Evolutionary conservation across 345 rosid genomes (phyloP).

Genomic region (Aquilaria malaccensis): DNA sequence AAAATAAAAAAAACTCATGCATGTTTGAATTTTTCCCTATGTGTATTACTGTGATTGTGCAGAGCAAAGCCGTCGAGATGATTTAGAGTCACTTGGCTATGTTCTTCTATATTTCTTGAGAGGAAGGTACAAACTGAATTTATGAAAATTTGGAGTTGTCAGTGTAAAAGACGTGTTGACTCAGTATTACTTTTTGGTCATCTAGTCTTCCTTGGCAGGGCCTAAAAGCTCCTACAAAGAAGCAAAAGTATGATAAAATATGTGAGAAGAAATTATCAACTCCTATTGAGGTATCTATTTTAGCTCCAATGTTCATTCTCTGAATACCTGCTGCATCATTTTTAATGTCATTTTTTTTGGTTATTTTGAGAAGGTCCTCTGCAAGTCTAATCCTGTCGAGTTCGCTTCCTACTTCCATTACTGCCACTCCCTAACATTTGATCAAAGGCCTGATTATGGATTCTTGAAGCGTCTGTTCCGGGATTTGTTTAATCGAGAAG

Average conservation of each 20-base stretch:
- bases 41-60: slow-evolving; percentile 3
- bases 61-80: slow-evolving; percentile 87
- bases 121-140: slow-evolving; percentile 57
- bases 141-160: background rate
- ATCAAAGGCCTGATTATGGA: slow-evolving; percentile 85
- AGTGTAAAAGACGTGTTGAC: no score
- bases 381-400: slow-evolving; percentile 65
- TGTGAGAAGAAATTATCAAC: slow-evolving; percentile 88
- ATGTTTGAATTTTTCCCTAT: background rate
- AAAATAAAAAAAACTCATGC: background rate
- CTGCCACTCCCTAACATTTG: slow-evolving; percentile 76
- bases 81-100: slow-evolving; percentile 72
- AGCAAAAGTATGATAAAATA: slow-evolving; percentile 84
- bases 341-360: background rate
- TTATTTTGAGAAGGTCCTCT: slow-evolving; percentile 43
- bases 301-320: background rate
- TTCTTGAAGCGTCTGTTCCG: slow-evolving; percentile 74
- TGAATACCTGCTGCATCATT: background rate
- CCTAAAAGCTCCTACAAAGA: slow-evolving; percentile 80
- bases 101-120: slow-evolving; percentile 72
- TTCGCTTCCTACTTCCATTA: slow-evolving; percentile 82
- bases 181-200: slow-evolving; percentile 7
- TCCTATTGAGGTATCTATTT: slow-evolving; percentile 68
- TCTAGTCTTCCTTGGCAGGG: slow-evolving; percentile 96
- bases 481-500: slow-evolving; percentile 73